phyloP scores from a whole-genome alignment of 2,329 filamentous ascomycete species.

The Cercospora zeae-maydis region DNA sequence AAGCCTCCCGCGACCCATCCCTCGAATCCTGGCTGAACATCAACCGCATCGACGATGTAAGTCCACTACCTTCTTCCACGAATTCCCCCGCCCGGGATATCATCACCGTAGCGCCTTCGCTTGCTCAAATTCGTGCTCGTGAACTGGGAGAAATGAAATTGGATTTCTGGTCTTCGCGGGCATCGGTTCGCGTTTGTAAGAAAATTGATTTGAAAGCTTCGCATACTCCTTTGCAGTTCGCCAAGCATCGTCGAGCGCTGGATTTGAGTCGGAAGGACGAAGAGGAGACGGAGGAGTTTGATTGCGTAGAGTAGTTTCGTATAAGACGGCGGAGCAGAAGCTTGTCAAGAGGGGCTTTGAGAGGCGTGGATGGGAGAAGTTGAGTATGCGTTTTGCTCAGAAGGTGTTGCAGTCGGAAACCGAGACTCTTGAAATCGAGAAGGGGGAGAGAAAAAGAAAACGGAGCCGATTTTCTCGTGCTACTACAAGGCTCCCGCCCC shows the following conservation, averaged over 20 bases:
- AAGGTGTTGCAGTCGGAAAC: not conserved
- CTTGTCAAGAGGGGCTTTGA: conserved; percentile 19
- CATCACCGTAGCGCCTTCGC: conserved; percentile 38
- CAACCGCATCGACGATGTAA: conserved; percentile 45
- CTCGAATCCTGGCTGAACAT: conserved; percentile 46
- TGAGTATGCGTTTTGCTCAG: conserved; percentile 2
- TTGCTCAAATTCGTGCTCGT: conserved; percentile 36
- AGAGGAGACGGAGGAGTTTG: conserved; percentile 40
- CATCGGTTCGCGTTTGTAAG: conserved; percentile 42
- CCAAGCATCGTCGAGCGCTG: conserved; percentile 36
- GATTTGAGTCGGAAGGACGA: conserved; percentile 32
- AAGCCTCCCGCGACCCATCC: conserved; percentile 39
- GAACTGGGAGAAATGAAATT: conserved; percentile 44
- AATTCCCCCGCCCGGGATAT: conserved; percentile 39
- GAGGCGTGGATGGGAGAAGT: conserved; percentile 19
- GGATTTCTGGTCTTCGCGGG: conserved; percentile 43
- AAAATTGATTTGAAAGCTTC: conserved; percentile 39
- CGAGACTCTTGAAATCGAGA: not conserved
- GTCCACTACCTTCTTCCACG: conserved; percentile 40
- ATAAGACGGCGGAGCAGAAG: conserved; percentile 16
- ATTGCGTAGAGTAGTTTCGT: conserved; percentile 31
- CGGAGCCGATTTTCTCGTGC: conserved; percentile 27
- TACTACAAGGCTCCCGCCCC: conserved; percentile 24
- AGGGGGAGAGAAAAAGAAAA: conserved; percentile 22
- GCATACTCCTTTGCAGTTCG: conserved; percentile 42